phyloP scores from a whole-genome alignment of 2,329 filamentous ascomycete species.

The Colletotrichum australisinense region DNA sequence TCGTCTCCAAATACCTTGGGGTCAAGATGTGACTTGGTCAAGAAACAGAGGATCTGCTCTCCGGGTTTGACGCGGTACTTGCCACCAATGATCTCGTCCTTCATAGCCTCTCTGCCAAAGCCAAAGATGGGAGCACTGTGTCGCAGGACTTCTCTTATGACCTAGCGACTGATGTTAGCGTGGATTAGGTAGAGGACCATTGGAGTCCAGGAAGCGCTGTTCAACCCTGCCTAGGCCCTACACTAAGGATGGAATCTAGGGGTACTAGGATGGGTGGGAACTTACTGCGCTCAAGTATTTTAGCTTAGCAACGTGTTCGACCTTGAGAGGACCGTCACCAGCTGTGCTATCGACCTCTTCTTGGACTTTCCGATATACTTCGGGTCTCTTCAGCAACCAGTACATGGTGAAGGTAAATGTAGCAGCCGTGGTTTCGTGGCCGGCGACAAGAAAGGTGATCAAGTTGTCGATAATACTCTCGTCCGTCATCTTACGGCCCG shows the following conservation, averaged over 20 bases:
- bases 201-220: background rate
- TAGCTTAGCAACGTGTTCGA: constrained; percentile 71
- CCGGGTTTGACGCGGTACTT: constrained; percentile 63
- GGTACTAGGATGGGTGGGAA: background rate
- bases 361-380: constrained; percentile 69
- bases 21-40: constrained; percentile 65
- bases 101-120: constrained; percentile 43
- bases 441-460: constrained; percentile 75
- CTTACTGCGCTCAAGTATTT: constrained; percentile 69
- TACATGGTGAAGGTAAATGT: constrained; percentile 74
- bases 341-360: constrained; percentile 75
- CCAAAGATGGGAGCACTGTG: constrained; percentile 42
- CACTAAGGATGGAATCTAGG: background rate
- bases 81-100: constrained; percentile 60
- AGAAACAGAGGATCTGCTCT: constrained; percentile 55
- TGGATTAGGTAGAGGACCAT: background rate
- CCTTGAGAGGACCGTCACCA: constrained; percentile 64
- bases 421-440: constrained; percentile 78
- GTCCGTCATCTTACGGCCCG: constrained; percentile 69
- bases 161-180: constrained; percentile 1
- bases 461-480: constrained; percentile 73
- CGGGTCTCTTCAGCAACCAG: constrained; percentile 72
- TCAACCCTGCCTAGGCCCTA: background rate
- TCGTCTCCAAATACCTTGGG: constrained; percentile 67
- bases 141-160: constrained; percentile 66